Base-by-base conservation (phyloP, 345 rosid species). In the Pistacia vera region DNA sequence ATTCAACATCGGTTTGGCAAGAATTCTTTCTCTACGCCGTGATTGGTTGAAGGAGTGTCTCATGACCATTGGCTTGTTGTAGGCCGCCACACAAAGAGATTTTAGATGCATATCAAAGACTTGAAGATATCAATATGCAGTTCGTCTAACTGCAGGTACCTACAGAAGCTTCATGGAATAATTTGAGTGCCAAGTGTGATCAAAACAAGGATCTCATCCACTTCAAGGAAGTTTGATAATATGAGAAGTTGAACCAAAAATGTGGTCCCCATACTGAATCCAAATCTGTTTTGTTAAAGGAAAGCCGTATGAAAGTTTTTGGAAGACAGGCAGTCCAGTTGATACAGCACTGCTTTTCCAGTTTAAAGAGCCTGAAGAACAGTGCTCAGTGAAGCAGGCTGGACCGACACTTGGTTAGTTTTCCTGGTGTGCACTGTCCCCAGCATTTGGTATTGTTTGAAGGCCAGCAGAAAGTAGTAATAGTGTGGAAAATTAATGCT, bases 341-440 rank as follows among this genome's bases (percentile, higher is more conserved):
- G 81, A 84, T 54, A 81, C 77, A 86, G 69, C 0, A 95, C 61
- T 16, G 78, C 73, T 71, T 81, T 89, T 72, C 86, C 89, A 35
- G 36, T 81, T 79, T 90, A 69, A 85, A 83, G 79, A 86, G 71
- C 30, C 81, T 93, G 82, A 89, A 87, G 84, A 81, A 74, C n/a
- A 77, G 84, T 82, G 77, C 96, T 95, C 25, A 60, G 54, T 11
- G 96, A 87, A 72, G 88, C 86, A 2, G 96, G 20, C 74, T 95
- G 77, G 89, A 89, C n/a, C n/a, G 62, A 80, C 80, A n/a, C 59
- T 81, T 93, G 86, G 79, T 89, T 75, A 93, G 99, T 59, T 91
- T 95, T 70, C 99, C 99, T 25, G 99, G 93, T 28, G 92, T 95
- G 74, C 99, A 95, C 71, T 95, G 97, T 80, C 97, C 96, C 66